Base-by-base conservation (phyloP, 306 rosid species). In the Quercus variabilis region DNA sequence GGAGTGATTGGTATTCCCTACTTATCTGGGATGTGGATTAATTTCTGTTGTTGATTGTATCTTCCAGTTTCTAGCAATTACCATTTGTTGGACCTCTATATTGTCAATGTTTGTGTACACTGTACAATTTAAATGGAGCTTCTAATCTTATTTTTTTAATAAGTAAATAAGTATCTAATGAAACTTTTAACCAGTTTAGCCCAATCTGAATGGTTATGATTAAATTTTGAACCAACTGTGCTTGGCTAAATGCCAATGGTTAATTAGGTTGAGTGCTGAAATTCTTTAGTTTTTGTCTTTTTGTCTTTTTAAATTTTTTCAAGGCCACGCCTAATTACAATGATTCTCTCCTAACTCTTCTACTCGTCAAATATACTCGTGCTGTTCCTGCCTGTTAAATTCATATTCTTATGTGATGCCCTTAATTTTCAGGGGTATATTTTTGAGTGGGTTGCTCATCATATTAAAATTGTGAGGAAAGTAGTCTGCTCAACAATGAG, bases 331-430 rank as follows among this genome's bases (percentile, higher is more conserved):
- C n/a, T 76, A 73, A 19, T 54, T 43, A 56, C 43, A 5, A 6
- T 60, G 81, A 38, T 41, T 71, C 19, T 75, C 35, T 73, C 21
- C 30, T 54, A 69, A 76, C 72, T 74, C 52, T 43, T 78, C 15
- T 71, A 51, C 74, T 81, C 1, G 11, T 33, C 67, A 63, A 59
- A 17, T 31, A 20, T 79, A 28, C 69, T n/a, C 70, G 69, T 73
- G 74, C 11, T 74, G 77, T 55, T 75, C 76, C 74, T 62, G 55
- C 71, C 62, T n/a, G 3, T 49, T 10, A 73, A 67, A 10, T 70
- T 75, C 76, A 5, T 81, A 70, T 56, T 46, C 71, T 58, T 71
- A 74, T 80, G 77, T 75, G 77, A 78, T 73, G 70, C 59, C 81
- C 55, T 5, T 69, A 18, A 58, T 76, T 75, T 70, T 35, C 78